Evolutionary conservation across 345 rosid species (phyloP), one percentile per base, ranked within the genome.

Genomic region (Moricandia arvensis): DNA sequence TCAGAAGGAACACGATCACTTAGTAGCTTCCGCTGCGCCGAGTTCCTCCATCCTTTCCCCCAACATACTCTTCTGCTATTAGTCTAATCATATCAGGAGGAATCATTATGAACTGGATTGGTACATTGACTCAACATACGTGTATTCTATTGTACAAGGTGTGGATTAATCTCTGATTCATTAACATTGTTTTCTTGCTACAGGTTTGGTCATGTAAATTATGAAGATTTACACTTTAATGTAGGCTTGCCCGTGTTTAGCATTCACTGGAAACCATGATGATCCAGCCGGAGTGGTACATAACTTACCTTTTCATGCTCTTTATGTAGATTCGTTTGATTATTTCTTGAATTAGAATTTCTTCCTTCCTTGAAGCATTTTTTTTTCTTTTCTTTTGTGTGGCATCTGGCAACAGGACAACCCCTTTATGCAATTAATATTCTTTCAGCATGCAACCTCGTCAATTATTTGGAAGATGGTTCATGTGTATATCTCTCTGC

Each of bases 231-330:
- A 60, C 96, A 94, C 83, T 94, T 90, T 82, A 94, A 92, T 80
- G 96, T 94, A 74, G 99, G 99, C 41, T 82, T 94, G 82, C 99
- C 99, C 2, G 97, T 94, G 55, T 92, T 94, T 78, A 94, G 92
- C 67, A 94, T 94, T 75, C 99, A 94, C n/a, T 85, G 99, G 99
- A 84, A 92, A 94, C 85, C 99, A 94, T 82, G 99, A 94, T 81
- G 99, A 94, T 81, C 99, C 99, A 71, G 99, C 99, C 68, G 99
- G 99, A 80, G 99, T 94, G 92, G 98, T 94, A 87, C n/a, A n/a
- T n/a, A 62, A 66, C 38, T 72, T 79, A 16, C 68, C 64, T 55
- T 59, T 59, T 16, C 69, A 15, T 75, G 18, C 43, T 73, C 43
- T 17, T 75, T 71, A 41, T 59, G 66, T 26, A 51, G 8, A 69